Base-by-base conservation (phyloP, 805 yeast genomes). In the Suhomyces emberorum region DNA sequence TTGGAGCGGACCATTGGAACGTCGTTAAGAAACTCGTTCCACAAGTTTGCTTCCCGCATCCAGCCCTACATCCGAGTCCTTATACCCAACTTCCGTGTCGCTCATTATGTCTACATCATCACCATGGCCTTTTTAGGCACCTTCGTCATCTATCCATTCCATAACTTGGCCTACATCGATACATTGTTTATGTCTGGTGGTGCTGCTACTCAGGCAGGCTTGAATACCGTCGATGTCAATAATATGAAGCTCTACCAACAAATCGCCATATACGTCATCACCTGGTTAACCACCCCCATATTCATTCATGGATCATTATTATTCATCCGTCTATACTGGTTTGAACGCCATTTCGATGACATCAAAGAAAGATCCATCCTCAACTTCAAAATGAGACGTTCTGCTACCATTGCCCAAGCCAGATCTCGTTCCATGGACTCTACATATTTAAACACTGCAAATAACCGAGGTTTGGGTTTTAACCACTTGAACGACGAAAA, bases 141-240 rank as follows among this genome's bases (percentile, higher is more conserved):
- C 0, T 72, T 89, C 22, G 51, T 91, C 35, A 59, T 93, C 26
- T 91, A 81, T 50, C 96, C 96, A 0, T 72, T 73, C n/a, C 72
- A 70, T 37, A 81, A 83, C 51, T 53, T 74, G 25, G 35, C 52
- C 7, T 93, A 91, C 56, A 81, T 86, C 30, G 98, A 93, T 63
- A 78, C 83, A 1, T 62, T 93, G 22, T 86, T 91, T 57, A 65
- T 86, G 37, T 74, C 88, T 0, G 66, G 81, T 8, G 91, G 95
- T 8, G 79, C 93, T 0, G 63, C 82, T 1, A 88, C 98, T 1
- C 96, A 91, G 54, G 95, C 96, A 0, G 99, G 99, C 1, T 63
- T 93, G 37, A 88, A 88, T 55, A 83, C 96, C 0, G 68, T 86
- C 16, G 77, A 88, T 48, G 45, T 82, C 25, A 87, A 87, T 54